A percentile compares a stretch with the other conserved stretches of the same genome.
phyloP scores from a whole-genome alignment of 163 green algal genomes.

The Scenedesmus sp. region DNA sequence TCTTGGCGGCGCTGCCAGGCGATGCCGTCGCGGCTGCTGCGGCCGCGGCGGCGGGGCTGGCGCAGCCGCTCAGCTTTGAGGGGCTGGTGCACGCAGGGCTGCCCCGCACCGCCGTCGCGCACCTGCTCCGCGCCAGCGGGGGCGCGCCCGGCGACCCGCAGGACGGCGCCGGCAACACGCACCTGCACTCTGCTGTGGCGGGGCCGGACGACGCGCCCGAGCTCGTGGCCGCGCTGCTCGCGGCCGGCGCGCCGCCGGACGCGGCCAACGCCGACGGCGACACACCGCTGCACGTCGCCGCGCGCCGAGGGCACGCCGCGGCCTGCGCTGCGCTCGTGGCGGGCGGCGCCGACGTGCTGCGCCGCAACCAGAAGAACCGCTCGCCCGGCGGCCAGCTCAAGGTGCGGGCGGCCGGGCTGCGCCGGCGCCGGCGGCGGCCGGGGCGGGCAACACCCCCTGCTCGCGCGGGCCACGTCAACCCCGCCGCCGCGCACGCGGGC shows the following conservation, averaged over 20 bases:
- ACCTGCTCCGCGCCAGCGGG: constrained; percentile 8
- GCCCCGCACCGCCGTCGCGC: constrained; percentile 3
- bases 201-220: constrained; percentile 4
- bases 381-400: constrained; percentile 55
- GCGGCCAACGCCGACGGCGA: constrained; percentile 61
- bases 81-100: background rate
- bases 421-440: too few relatives aligned
- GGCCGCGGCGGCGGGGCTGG: background rate
- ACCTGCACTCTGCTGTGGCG: constrained; percentile 32
- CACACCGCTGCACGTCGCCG: constrained; percentile 70
- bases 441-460: background rate
- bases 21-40: background rate
- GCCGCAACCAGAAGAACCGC: constrained; percentile 69
- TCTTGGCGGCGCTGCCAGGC: background rate
- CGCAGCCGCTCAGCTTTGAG: constrained; percentile 9
- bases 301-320: constrained; percentile 49
- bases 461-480: background rate
- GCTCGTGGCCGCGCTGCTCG: constrained; percentile 33
- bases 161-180: constrained; percentile 41
- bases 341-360: constrained; percentile 55
- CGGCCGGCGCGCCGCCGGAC: constrained; percentile 46
- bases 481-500: too few relatives aligned
- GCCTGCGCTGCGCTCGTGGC: constrained; percentile 57
- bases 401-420: constrained; percentile 19
- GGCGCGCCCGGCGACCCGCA: constrained; percentile 4